Base-by-base conservation (phyloP, 345 rosid species). In the Brassica incana region DNA sequence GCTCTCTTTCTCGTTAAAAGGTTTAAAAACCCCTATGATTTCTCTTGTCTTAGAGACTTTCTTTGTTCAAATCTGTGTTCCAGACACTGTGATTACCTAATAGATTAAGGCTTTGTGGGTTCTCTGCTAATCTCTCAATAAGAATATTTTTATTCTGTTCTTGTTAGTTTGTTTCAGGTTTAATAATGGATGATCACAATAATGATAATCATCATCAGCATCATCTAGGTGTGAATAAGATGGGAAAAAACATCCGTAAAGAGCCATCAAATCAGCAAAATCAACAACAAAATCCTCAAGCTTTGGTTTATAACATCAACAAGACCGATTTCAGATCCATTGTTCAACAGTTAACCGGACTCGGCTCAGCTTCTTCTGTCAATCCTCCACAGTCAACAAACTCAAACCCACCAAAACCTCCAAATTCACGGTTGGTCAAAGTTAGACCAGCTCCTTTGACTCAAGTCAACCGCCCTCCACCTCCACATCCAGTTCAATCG, bases 241-340 rank as follows among this genome's bases (percentile, higher is more conserved):
- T 87, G 23, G 92, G 98, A 2, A 94, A 88, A 85, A 92, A 86
- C 76, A 92, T 92, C 65, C 84, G 83, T 87, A 94, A 94, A 86
- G 93, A 95, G 45, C 95, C 91, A 12, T 52, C 82, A 80, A 94
- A 88, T 74, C 98, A 94, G 76, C 95, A 88, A 33, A 87, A 81
- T 63, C 88, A 87, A 63, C 84, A 85, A 61, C 88, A 84, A 75
- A 86, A 82, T 54, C 93, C 97, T 75, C 98, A 90, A 86, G 94
- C 97, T 76, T 92, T 90, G 82, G 97, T 94, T 79, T 94, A 94
- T 86, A 94, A 94, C 85, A 94, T 94, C 73, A 90, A 93, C 92
- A 94, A 92, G 92, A 90, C 86, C 73, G 93, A 94, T 67, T 94
- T 94, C 63, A 85, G 97, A 67, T 90, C 87, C 67, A 85, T 92